Percentiles rank a stretch among this genome's conserved stretches.
phyloP scores from a whole-genome alignment of 768 basidiomycete species.

The Mycena indigotica region DNA sequence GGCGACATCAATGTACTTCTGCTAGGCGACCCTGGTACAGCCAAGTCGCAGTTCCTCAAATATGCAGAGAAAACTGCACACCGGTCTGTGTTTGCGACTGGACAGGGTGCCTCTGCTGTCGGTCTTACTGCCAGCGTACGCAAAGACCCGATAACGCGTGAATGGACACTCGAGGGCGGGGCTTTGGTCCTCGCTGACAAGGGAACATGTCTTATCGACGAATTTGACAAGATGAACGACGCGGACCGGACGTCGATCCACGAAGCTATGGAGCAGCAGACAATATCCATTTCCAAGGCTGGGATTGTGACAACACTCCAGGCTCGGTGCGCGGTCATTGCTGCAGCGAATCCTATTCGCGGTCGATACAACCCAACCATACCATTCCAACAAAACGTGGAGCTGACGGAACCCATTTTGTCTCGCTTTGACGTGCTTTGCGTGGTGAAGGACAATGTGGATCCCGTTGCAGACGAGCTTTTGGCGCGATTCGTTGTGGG shows the following conservation, averaged over 20 bases:
- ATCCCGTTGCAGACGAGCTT: slow-evolving; percentile 95
- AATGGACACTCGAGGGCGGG: slow-evolving; percentile 99
- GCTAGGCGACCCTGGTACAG: slow-evolving; percentile 97
- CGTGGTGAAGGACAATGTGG: slow-evolving; percentile 96
- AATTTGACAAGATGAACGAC: slow-evolving; percentile 99
- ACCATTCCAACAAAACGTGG: slow-evolving; percentile 97
- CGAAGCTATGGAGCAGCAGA: slow-evolving; percentile 99
- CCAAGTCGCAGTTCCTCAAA: slow-evolving; percentile 98
- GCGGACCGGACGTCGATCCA: slow-evolving; percentile 97
- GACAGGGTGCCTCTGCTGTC: slow-evolving; percentile 97
- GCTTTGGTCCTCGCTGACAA: slow-evolving; percentile 98
- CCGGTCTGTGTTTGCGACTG: slow-evolving; percentile 96
- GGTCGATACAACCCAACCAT: slow-evolving; percentile 98
- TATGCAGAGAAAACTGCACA: slow-evolving; percentile 99
- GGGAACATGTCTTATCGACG: slow-evolving; percentile 96
- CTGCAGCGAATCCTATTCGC: slow-evolving; percentile 96
- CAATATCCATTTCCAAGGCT: slow-evolving; percentile 98
- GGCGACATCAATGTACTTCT: slow-evolving; percentile 97
- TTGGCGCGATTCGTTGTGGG: slow-evolving; percentile 98
- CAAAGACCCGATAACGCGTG: slow-evolving; percentile 94
- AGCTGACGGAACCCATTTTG: slow-evolving; percentile 96
- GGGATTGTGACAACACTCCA: slow-evolving; percentile 98
- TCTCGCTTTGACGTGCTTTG: slow-evolving; percentile 98
- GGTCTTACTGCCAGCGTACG: slow-evolving; percentile 99
- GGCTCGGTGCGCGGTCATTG: slow-evolving; percentile 96